A percentile compares a stretch with the other conserved stretches of the same genome.
phyloP scores from a whole-genome alignment of 805 yeast genomes.

The Yarrowia phangngaensis region DNA sequence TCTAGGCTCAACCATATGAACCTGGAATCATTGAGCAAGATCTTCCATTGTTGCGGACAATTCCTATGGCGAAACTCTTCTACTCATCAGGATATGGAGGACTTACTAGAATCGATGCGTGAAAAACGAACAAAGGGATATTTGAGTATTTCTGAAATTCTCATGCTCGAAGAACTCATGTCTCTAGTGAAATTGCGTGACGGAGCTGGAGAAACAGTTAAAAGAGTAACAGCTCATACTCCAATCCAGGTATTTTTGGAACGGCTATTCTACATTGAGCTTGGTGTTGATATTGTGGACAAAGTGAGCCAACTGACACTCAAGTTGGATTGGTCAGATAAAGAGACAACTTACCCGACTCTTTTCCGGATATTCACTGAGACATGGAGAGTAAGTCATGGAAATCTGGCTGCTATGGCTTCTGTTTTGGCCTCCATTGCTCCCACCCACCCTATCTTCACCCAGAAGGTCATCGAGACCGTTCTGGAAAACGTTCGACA shows the following conservation, averaged over 20 bases:
- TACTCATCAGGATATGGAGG: slow-evolving; percentile 55
- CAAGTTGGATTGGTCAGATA: slow-evolving; percentile 48
- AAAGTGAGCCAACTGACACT: slow-evolving; percentile 42
- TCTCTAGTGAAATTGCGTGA: slow-evolving; percentile 38
- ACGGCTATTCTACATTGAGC: slow-evolving; percentile 50
- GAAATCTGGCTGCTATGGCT: slow-evolving; percentile 51
- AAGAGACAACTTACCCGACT: slow-evolving; percentile 37
- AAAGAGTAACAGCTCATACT: slow-evolving; percentile 33
- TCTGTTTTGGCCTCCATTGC: slow-evolving; percentile 43
- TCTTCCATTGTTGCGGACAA: slow-evolving; percentile 72
- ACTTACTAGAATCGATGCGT: slow-evolving; percentile 57
- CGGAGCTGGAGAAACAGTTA: slow-evolving; percentile 42
- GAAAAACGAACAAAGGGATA: slow-evolving; percentile 48
- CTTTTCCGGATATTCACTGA: slow-evolving; percentile 48
- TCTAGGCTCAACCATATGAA: slow-evolving; percentile 52
- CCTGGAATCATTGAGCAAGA: slow-evolving; percentile 62
- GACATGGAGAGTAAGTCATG: slow-evolving; percentile 61
- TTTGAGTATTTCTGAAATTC: slow-evolving; percentile 52
- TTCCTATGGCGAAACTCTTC: slow-evolving; percentile 57
- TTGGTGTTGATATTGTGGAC: slow-evolving; percentile 42
- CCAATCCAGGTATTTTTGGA: slow-evolving; percentile 44
- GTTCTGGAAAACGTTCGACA: slow-evolving; percentile 58
- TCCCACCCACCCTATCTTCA: slow-evolving; percentile 43
- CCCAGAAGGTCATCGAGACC: slow-evolving; percentile 53
- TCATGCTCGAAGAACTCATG: slow-evolving; percentile 52